These are phyloP conservation scores for Fusarium praegraminearum DNA, from an alignment of 2,329 filamentous ascomycete species.

Conservation along the genomic window DNA sequence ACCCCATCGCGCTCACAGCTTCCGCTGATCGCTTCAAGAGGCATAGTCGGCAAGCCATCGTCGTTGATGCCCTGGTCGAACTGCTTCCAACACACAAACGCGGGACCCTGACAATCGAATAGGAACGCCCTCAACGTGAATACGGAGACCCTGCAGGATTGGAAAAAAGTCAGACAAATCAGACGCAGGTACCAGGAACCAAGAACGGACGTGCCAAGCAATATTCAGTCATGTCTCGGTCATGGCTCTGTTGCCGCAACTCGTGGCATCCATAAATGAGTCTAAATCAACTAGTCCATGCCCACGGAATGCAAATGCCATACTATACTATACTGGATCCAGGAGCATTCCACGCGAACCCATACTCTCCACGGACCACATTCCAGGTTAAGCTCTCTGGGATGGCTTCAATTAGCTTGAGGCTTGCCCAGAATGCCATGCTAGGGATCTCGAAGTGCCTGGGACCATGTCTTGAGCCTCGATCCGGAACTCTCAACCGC, in stretches of 20 bases:
- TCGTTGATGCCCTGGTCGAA: not conserved
- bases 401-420: slow-evolving; percentile 32
- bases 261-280: slow-evolving; percentile 17
- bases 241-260: slow-evolving; percentile 15
- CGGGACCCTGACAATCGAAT: slow-evolving; percentile 24
- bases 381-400: slow-evolving; percentile 31
- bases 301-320: slow-evolving; percentile 31
- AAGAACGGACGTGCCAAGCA: slow-evolving; percentile 12
- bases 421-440: slow-evolving; percentile 35
- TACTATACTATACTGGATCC: slow-evolving; percentile 28
- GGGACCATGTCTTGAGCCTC: slow-evolving; percentile 16
- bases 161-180: slow-evolving; percentile 19
- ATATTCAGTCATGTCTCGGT: slow-evolving; percentile 5
- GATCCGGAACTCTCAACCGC: slow-evolving; percentile 24
- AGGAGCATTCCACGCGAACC: slow-evolving; percentile 36
- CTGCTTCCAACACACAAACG: not conserved
- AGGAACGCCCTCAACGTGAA: slow-evolving; percentile 14
- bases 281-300: slow-evolving; percentile 19
- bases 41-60: slow-evolving; percentile 7
- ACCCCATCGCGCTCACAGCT: not conserved
- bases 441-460: slow-evolving; percentile 29
- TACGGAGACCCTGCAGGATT: not conserved
- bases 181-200: slow-evolving; percentile 37
- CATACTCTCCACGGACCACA: slow-evolving; percentile 25
- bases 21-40: slow-evolving; percentile 1